Base-by-base conservation (phyloP, 371 early-diverging fungal species). In the Dentiscutata heterogama region DNA sequence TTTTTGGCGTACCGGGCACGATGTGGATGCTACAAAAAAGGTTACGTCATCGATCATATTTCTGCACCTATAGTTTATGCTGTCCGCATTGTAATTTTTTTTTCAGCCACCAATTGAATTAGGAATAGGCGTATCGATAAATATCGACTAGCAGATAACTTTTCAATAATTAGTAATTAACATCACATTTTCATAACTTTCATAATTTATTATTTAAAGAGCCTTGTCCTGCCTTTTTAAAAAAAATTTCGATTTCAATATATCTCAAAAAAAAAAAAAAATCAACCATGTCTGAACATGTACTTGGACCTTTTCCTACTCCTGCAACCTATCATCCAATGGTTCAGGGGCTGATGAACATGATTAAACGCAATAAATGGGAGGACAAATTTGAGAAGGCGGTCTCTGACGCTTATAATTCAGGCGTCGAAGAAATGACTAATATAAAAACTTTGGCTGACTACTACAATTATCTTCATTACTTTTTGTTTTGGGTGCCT, bases 401-500 rank as follows among this genome's bases (percentile, higher is more conserved):
- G 54, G 35, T 64, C 14, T n/a, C 18, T 53, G 22, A 31, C 16
- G 74, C 74, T 53, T 46, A 73, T 0, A 29, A 73, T 0, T 22
- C 53, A 46, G 53, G 53, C 16, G 53, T 51, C 74, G 25, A 53
- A 54, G 74, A 73, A 6, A 73, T 29, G 31, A 4, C 0, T 27
- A 11, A 73, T 42, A 73, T 73, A 22, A 25, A 8, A 16, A 54
- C 8, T 73, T 73, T 73, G 31, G 10, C n/a, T 6, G 51, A 73
- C 11, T 73, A 29, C 54, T 53, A 54, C 29, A 31, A 73, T 7
- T 73, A 50, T 73, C 74, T 73, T 51, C 42, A 73, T 56, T 20
- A 73, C 35, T 46, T 73, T 50, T 50, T 73, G 11, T 53, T 53
- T 29, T 73, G 74, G 74, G 74, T 73, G 25, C 74, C 74, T 54